phyloP scores from a whole-genome alignment of 345 rosid genomes.

The Aurinia saxatilis region DNA sequence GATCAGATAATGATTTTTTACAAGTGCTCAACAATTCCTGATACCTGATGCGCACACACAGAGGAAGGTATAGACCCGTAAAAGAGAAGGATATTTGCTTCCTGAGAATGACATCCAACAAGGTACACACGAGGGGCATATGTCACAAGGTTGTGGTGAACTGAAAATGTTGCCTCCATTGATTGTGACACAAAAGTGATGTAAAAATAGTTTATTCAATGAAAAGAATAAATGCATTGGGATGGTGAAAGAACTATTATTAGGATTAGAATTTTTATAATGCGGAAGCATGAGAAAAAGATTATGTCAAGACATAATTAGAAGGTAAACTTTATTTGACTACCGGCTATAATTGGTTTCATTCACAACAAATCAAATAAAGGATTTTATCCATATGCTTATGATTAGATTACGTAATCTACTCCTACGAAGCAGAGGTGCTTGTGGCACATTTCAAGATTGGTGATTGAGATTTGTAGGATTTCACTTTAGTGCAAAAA shows the following conservation, averaged over 20 bases:
- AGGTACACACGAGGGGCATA: not conserved
- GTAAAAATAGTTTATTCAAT: not conserved
- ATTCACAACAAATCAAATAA: not conserved
- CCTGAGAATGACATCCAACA: constrained; percentile 14
- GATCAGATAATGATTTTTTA: not conserved
- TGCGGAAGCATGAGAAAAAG: not conserved
- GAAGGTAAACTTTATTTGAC: constrained; percentile 4
- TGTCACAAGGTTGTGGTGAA: constrained; percentile 12
- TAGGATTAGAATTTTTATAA: not conserved
- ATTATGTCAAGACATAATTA: constrained; percentile 2
- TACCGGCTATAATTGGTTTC: not conserved
- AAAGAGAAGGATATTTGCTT: constrained; percentile 3
- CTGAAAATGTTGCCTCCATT: constrained; percentile 11
- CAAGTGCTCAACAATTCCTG: constrained; percentile 8
- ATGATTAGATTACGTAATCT: not conserved
- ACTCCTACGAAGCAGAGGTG: not conserved
- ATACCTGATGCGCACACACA: not conserved
- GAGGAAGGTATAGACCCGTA: constrained; percentile 11
- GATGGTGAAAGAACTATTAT: constrained; percentile 5
- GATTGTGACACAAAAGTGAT: constrained; percentile 1
- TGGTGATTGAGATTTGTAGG: not conserved
- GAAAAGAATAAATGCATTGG: not conserved
- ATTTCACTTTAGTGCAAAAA: not conserved
- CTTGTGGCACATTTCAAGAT: constrained; percentile 3
- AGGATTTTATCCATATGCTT: not conserved